phyloP scores from a whole-genome alignment of 2,329 filamentous ascomycete genomes.

The Didymella sp. region DNA sequence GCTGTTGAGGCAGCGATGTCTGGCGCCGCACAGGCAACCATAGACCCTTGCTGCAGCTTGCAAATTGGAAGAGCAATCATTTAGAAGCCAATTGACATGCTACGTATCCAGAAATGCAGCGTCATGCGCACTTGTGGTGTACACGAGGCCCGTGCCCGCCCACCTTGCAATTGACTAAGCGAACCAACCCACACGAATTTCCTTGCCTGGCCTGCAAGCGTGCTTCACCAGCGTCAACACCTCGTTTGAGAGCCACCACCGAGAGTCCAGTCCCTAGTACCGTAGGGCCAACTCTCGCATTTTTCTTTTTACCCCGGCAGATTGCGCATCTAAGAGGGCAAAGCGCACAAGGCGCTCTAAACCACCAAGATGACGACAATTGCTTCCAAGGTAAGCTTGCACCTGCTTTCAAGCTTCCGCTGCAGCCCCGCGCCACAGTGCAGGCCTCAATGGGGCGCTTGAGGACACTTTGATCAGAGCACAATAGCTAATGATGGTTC shows the following conservation, averaged over 20 bases:
- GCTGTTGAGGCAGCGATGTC: conserved; percentile 7
- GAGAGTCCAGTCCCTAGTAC: conserved; percentile 51
- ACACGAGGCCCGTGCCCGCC: conserved; percentile 13
- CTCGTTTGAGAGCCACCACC: conserved; percentile 37
- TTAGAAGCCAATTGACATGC: not conserved
- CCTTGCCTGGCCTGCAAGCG: conserved; percentile 21
- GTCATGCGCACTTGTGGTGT: conserved; percentile 14
- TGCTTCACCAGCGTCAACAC: conserved; percentile 39
- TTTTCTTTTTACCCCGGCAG: conserved; percentile 40
- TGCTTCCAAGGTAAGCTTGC: conserved; percentile 52
- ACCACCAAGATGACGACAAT: conserved; percentile 52
- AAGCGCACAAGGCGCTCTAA: conserved; percentile 56
- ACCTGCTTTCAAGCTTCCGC: conserved; percentile 20
- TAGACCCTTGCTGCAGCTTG: not conserved
- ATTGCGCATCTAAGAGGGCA: conserved; percentile 53
- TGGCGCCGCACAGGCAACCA: conserved; percentile 8
- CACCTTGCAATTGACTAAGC: conserved; percentile 35
- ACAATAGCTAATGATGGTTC: conserved; percentile 47
- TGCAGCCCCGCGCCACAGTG: conserved; percentile 16
- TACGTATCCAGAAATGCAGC: conserved; percentile 15
- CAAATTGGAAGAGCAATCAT: not conserved
- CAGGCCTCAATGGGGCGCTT: conserved; percentile 19
- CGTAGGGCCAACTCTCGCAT: conserved; percentile 51
- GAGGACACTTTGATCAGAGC: not conserved
- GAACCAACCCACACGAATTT: conserved; percentile 33